phyloP scores from a whole-genome alignment of 2,329 filamentous ascomycete species.

The Diaporthe capsici region DNA sequence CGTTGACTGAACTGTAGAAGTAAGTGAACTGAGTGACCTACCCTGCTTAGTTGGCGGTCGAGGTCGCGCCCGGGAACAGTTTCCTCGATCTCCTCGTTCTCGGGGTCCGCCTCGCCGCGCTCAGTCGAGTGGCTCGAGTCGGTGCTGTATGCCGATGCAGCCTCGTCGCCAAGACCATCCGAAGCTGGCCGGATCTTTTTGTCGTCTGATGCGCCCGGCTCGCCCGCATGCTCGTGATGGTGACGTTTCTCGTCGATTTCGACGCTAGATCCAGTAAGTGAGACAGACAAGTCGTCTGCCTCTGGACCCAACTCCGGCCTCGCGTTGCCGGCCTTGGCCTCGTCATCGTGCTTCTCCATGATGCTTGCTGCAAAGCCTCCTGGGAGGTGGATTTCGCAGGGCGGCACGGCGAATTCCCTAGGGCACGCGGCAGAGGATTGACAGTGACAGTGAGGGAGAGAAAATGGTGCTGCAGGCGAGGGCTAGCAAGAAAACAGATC shows the following conservation, averaged over 20 bases:
- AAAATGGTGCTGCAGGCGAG: neutral
- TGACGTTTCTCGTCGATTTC: slow-evolving; percentile 36
- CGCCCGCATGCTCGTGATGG: neutral
- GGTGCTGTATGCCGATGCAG: slow-evolving; percentile 2
- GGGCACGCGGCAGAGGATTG: neutral
- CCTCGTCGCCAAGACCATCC: neutral
- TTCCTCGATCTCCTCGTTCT: slow-evolving; percentile 51
- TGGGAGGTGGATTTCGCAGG: neutral
- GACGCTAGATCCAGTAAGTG: slow-evolving; percentile 34
- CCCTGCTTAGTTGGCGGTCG: slow-evolving; percentile 48
- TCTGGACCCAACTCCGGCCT: neutral
- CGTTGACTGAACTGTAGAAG: neutral
- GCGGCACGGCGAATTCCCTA: neutral
- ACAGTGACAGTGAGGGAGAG: neutral
- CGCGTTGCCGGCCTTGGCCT: slow-evolving; percentile 5
- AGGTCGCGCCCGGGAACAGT: slow-evolving; percentile 47
- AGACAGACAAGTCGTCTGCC: neutral
- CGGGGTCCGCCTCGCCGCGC: slow-evolving; percentile 45
- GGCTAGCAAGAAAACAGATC: neutral
- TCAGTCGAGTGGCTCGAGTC: slow-evolving; percentile 23
- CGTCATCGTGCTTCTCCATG: slow-evolving; percentile 32
- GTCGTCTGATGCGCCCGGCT: neutral
- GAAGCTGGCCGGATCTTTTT: neutral
- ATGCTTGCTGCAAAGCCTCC: neutral
- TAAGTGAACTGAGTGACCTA: slow-evolving; percentile 26